phyloP scores from a whole-genome alignment of 192 early-diverging fungal species.

The Umbelopsis sp. region DNA sequence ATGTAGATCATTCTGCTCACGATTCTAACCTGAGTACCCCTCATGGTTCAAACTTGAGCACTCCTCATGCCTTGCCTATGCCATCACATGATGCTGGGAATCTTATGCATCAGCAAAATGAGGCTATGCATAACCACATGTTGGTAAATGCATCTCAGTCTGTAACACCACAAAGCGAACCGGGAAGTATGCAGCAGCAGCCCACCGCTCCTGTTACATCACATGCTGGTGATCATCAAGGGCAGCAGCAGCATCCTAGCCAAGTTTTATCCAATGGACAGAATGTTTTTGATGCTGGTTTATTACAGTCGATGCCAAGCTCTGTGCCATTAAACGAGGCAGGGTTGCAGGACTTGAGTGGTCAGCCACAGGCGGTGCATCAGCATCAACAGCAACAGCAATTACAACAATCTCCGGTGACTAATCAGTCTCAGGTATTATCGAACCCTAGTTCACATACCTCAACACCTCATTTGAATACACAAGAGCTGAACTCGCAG shows the following conservation, averaged over 20 bases:
- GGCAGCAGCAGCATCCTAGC: conserved; percentile 3
- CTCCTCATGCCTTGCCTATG: neutral
- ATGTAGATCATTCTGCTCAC: neutral
- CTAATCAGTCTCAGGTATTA: neutral
- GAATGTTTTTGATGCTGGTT: neutral
- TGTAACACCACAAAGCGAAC: neutral
- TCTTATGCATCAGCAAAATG: conserved; percentile 15
- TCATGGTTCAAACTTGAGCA: neutral
- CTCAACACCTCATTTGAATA: conserved; percentile 10
- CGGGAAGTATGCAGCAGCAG: neutral
- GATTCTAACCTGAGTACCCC: neutral
- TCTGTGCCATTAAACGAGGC: neutral
- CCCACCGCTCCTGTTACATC: neutral
- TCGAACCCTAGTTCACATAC: conserved; percentile 11
- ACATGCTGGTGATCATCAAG: conserved; percentile 1
- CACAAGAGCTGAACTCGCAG: neutral
- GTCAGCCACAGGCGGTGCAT: neutral
- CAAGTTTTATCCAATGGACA: conserved; percentile 3
- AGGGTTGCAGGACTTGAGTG: conserved; percentile 5
- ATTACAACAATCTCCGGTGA: conserved; percentile 6
- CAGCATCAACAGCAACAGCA: conserved; percentile 24
- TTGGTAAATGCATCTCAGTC: neutral
- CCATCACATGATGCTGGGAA: neutral
- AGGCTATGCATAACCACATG: conserved; percentile 2
- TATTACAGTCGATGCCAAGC: neutral